Evolutionary conservation across 805 yeast genomes (phyloP), one percentile per base, ranked within the genome.

Genomic region (Barnettozyma salicaria): DNA sequence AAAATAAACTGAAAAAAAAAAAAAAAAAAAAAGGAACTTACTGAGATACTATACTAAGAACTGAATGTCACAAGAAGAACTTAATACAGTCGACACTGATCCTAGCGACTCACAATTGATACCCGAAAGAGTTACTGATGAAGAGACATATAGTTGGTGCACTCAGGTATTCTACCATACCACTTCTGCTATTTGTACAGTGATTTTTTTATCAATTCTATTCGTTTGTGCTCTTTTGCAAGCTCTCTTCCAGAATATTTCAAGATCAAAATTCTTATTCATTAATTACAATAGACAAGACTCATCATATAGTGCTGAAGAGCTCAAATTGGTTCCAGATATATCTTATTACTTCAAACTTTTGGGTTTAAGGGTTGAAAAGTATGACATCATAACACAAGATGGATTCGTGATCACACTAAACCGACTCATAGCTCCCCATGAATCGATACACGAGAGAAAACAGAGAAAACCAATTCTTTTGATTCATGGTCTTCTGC

Each of bases 401-500:
- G 97, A 92, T 58, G 96, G 96, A 1, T 88, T 74, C 55, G 64
- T 77, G 1, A 60, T 90, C n/a, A 67, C 69, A 1, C 56, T 88
- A 31, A 78, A 83, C 53, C 74, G 86, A 30, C 54, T 86, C 7
- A 61, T 76, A 6, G 71, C 77, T 42, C 78, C 80, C 0, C 51
- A 47, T 7, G 46, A 52, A 11, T 33, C 41, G 1, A 33, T 41
- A 4, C 38, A 41, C 8, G 21, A 53, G 12, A 54, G 70, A 25
- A 32, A 56, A 26, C 28, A 46, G 24, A 57, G 68, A 42, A 67
- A 67, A 37, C 97, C 97, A 0, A 64, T 90, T 2, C 63, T 90
- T 17, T 59, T 87, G 43, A 64, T 90, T 16, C 98, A 90, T 51
- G 98, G 98, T 0, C 67, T 90, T 11, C 63, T 90, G 44, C 95